These are phyloP conservation scores for Primulina eburnea DNA, from an alignment of 257 asterid species.

Conservation along the genomic window DNA sequence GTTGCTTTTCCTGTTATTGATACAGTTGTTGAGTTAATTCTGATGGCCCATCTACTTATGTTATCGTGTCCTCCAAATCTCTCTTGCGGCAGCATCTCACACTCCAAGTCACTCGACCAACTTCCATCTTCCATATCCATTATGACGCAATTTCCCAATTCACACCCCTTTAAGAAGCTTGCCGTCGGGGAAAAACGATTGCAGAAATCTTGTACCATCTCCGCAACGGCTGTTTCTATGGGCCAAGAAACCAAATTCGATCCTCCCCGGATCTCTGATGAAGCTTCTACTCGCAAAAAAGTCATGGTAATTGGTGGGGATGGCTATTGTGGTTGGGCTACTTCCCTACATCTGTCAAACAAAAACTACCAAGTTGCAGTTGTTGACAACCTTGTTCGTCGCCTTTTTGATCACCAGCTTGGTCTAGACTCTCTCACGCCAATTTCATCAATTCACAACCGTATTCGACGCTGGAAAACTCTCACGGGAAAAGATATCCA, in stretches of 20 bases:
- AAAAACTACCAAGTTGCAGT: constrained; percentile 70
- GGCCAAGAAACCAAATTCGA: constrained; percentile 49
- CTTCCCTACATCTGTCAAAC: constrained; percentile 69
- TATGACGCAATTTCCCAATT: constrained; percentile 28
- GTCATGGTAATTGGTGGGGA: constrained; percentile 99
- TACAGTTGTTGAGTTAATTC: constrained; percentile 1
- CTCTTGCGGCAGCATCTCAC: constrained; percentile 24
- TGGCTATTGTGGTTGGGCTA: constrained; percentile 90
- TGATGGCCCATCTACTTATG: constrained; percentile 72
- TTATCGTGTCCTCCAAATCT: constrained; percentile 51
- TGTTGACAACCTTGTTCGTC: constrained; percentile 86
- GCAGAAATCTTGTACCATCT: constrained; percentile 27
- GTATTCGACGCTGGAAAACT: constrained; percentile 79
- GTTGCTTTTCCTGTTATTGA: constrained; percentile 34
- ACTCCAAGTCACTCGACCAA: constrained; percentile 30
- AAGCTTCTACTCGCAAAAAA: constrained; percentile 42
- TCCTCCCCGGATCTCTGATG: constrained; percentile 36
- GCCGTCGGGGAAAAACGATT: constrained; percentile 22
- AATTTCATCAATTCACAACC: constrained; percentile 76
- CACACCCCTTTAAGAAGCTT: constrained; percentile 14
- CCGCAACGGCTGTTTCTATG: constrained; percentile 51
- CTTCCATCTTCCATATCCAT: constrained; percentile 34
- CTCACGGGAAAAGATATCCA: constrained; percentile 69
- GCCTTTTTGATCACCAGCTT: constrained; percentile 82
- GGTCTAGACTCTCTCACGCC: constrained; percentile 95